These are phyloP conservation scores for Pleurotus tuber-regium DNA, from an alignment of 768 basidiomycete species.

Conservation along the genomic window DNA sequence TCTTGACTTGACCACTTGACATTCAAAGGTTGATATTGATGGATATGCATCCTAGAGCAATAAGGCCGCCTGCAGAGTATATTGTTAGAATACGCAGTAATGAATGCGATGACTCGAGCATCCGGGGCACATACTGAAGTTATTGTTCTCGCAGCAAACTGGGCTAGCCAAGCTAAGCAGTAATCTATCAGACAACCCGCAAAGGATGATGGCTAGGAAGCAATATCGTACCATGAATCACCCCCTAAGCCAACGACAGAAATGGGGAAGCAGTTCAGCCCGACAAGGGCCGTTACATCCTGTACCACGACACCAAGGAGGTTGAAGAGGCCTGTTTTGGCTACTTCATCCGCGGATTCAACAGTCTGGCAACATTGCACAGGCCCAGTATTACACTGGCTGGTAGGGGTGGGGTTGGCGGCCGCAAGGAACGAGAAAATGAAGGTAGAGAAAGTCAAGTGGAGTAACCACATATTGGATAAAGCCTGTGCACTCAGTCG, in stretches of 20 bases:
- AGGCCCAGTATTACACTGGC: slow-evolving; percentile 22
- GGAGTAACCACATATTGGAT: slow-evolving; percentile 1
- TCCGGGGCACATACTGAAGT: slow-evolving; percentile 19
- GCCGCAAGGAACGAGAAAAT: slow-evolving; percentile 14
- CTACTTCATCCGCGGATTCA: no score
- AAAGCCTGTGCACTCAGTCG: no score
- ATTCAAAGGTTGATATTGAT: slow-evolving; percentile 16
- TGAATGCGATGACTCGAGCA: not conserved
- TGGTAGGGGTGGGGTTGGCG: slow-evolving; percentile 6
- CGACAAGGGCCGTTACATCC: slow-evolving; percentile 22
- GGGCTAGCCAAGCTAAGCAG: slow-evolving; percentile 21
- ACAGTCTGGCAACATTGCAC: slow-evolving; percentile 29
- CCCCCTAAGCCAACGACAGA: slow-evolving; percentile 20
- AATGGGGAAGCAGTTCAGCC: slow-evolving; percentile 25
- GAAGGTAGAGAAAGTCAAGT: slow-evolving; percentile 22
- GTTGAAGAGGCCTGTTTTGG: slow-evolving; percentile 13
- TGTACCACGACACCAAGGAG: slow-evolving; percentile 23
- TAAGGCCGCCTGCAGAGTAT: slow-evolving; percentile 8
- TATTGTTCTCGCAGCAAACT: slow-evolving; percentile 28
- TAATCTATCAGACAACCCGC: not conserved
- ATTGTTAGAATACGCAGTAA: not conserved
- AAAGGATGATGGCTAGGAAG: no score
- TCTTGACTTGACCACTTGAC: no score
- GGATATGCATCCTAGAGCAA: slow-evolving; percentile 15
- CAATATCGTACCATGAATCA: slow-evolving; percentile 18